Evolutionary conservation across 306 rosid species (phyloP).

Genomic region (Mucuna pruriens): DNA sequence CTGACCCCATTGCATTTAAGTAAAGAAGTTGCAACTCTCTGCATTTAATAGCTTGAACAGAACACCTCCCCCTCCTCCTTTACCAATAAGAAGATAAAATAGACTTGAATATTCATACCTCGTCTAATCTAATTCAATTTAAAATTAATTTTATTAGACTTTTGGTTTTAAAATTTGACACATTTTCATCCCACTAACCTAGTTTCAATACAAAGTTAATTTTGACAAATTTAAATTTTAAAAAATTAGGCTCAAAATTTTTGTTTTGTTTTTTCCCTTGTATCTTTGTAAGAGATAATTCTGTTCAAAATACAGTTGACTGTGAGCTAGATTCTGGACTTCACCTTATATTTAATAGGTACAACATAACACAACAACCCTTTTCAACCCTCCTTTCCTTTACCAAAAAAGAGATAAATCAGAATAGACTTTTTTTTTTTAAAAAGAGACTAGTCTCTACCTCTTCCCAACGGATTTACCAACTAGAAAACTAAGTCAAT

Average conservation of each 20-base stretch:
- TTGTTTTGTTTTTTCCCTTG: no score
- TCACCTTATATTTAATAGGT: background rate
- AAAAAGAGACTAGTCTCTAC: no score
- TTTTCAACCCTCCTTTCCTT: background rate
- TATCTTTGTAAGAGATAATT: no score
- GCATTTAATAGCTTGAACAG: background rate
- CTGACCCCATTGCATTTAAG: background rate
- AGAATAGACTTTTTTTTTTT: no score
- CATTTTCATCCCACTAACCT: background rate
- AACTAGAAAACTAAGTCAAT: constrained; percentile 24
- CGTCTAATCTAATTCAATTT: background rate
- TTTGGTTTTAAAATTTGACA: background rate
- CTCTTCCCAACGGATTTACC: background rate
- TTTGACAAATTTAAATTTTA: background rate
- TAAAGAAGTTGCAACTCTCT: background rate
- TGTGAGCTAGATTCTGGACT: no score
- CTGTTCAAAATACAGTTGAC: no score
- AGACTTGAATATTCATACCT: background rate
- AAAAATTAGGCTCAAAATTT: background rate
- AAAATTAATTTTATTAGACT: background rate
- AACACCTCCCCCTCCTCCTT: background rate
- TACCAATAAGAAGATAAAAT: no score
- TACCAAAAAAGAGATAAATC: background rate
- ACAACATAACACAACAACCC: background rate
- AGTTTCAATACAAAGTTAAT: background rate